Base-by-base conservation (phyloP, 257 asterid genomes). In the Linaria vulgaris region DNA sequence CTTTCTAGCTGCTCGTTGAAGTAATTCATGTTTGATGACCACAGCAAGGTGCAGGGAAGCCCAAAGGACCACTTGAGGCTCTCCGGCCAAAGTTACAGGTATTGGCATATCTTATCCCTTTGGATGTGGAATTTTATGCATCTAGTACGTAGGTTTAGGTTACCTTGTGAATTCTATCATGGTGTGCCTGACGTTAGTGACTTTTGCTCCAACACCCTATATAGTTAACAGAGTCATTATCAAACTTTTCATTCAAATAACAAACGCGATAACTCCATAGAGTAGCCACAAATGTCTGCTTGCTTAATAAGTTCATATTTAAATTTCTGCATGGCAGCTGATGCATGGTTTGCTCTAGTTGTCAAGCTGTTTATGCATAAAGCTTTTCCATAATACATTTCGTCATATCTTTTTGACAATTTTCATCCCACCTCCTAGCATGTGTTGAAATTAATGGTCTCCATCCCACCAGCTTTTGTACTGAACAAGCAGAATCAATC, bases 31-130 rank as follows among this genome's bases (percentile, higher is more conserved):
- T 57, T 59, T 70, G 67, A 52, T 76, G 67, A 69, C 63, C 45
- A 64, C 85, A 94, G 99, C 99, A 90, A 87, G 97, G 97, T 69
- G 95, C 68, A 68, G 95, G 67, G 80, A 94, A 90, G 84, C 99
- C 99, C 61, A 94, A 94, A 83, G 97, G 97, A 67, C 99, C 97
- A 61, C 86, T 94, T 16, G 95, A 94, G 82, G 99, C 97, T 71
- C 99, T 94, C 72, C 91, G 97, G 74, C 99, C 97, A 38, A 94
- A 94, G 78, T 79, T 94, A 77, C 99, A 90, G 97, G 99, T 94
- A 80, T 34, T 12, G 49, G 38, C 27, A 56, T 12, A 15, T 59
- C 64, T 59, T 41, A 57, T 19, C 31, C 19, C 34, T 58, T 43
- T 23, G 5, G 17, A 43, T 13, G n/a, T 6, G 19, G 6, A 27